These are phyloP conservation scores for Kluyveromyces marxianus DNA, from an alignment of 1,139 yeast genomes.

Conservation along the genomic window DNA sequence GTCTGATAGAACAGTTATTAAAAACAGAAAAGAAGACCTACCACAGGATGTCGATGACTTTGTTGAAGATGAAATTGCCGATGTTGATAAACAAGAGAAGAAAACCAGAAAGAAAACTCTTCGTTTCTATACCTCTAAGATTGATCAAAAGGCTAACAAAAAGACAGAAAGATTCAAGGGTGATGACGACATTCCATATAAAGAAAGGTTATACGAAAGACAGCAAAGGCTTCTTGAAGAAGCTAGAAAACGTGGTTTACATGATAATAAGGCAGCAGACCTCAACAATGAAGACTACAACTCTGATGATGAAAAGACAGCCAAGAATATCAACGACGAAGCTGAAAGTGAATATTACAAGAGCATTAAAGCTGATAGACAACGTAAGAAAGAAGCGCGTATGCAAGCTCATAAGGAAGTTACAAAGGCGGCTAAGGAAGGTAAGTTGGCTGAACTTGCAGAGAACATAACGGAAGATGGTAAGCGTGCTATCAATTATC, in stretches of 20 bases:
- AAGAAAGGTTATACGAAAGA: conserved; percentile 81
- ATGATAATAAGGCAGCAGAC: conserved; percentile 49
- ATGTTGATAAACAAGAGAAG: conserved; percentile 82
- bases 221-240: conserved; percentile 81
- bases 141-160: conserved; percentile 71
- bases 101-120: conserved; percentile 72
- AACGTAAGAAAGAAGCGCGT: conserved; percentile 45
- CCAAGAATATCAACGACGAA: conserved; percentile 34
- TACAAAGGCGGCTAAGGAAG: conserved; percentile 74
- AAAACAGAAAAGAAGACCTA: conserved; percentile 18
- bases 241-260: conserved; percentile 76
- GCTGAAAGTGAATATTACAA: conserved; percentile 36
- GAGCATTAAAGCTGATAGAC: conserved; percentile 42
- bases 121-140: conserved; percentile 93
- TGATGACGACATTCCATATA: conserved; percentile 88
- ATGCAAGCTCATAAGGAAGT: conserved; percentile 65
- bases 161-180: conserved; percentile 59
- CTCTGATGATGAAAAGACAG: conserved; percentile 41
- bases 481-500: conserved; percentile 91
- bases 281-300: conserved; percentile 40
- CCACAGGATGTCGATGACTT: conserved; percentile 40
- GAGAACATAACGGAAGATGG: conserved; percentile 69
- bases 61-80: conserved; percentile 59
- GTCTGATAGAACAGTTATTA: conserved; percentile 37
- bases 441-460: conserved; percentile 64